Percentiles rank a stretch among this genome's conserved stretches.
Conservation (phyloP, 192 early-diverging fungal species). For the Haplosporangium gracile region DNA sequence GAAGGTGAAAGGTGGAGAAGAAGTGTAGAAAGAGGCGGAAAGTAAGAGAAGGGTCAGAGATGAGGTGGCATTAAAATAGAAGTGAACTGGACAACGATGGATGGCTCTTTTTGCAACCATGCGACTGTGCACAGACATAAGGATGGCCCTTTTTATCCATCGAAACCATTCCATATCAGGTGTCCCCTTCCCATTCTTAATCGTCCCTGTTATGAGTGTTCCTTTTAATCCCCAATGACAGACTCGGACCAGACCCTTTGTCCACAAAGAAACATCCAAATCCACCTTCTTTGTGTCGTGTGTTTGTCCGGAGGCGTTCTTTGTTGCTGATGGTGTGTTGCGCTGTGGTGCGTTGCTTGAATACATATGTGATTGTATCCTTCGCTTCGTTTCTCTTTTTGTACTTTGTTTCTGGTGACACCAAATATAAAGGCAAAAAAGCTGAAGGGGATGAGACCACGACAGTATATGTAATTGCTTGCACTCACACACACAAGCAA, state of each 20-base stretch:
- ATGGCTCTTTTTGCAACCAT: not conserved
- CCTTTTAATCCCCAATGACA: not conserved
- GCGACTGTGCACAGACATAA: constrained; percentile 6
- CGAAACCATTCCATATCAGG: not conserved
- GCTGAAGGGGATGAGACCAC: not conserved
- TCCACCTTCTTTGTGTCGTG: not conserved
- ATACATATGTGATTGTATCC: not conserved
- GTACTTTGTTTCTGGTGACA: not conserved
- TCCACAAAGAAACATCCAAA: not conserved
- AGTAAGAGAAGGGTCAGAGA: not conserved
- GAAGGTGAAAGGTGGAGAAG: not conserved
- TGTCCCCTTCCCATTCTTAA: not conserved
- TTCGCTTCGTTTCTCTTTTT: not conserved
- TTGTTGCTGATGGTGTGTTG: no score
- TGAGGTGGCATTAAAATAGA: not conserved
- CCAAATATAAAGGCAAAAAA: not conserved
- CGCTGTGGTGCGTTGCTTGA: no score
- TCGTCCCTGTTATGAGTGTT: not conserved
- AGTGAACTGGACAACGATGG: not conserved
- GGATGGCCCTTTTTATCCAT: not conserved
- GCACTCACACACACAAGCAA: not conserved
- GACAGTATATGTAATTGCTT: not conserved
- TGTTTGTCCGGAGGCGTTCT: not conserved
- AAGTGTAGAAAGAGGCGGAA: not conserved
- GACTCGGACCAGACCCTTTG: not conserved